phyloP scores from a whole-genome alignment of 2,329 filamentous ascomycete species.

The Aschersonia sp. region DNA sequence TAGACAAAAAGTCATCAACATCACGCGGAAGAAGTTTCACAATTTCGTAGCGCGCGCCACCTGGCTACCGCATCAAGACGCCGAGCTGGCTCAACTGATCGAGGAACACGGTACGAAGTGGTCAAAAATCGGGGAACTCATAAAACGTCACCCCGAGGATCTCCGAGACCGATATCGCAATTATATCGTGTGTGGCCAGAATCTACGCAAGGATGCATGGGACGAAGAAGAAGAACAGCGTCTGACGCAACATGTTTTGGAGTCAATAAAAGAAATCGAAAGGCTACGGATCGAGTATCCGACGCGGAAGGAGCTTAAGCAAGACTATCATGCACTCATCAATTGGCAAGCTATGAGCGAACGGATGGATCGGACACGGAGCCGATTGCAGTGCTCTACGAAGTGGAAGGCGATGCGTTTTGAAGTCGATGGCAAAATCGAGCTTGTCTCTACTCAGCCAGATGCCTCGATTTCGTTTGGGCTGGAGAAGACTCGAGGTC shows the following conservation, averaged over 20 bases:
- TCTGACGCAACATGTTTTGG: slow-evolving; percentile 36
- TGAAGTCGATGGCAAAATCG: slow-evolving; percentile 17
- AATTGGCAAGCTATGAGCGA: slow-evolving; percentile 53
- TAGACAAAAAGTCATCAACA: slow-evolving; percentile 38
- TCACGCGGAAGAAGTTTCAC: slow-evolving; percentile 49
- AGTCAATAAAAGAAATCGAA: slow-evolving; percentile 35
- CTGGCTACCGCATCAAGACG: slow-evolving; percentile 23
- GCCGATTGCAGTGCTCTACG: slow-evolving; percentile 49
- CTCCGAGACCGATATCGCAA: slow-evolving; percentile 58
- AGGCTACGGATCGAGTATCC: slow-evolving; percentile 17
- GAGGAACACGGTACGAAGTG: slow-evolving; percentile 34
- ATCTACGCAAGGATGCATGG: slow-evolving; percentile 42
- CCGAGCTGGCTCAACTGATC: slow-evolving; percentile 20
- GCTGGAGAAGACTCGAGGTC: slow-evolving; percentile 25
- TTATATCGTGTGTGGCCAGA: slow-evolving; percentile 44
- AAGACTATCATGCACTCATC: slow-evolving; percentile 37
- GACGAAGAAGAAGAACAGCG: slow-evolving; percentile 40
- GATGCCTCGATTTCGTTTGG: slow-evolving; percentile 24
- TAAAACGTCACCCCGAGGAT: slow-evolving; percentile 52
- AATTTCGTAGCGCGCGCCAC: slow-evolving; percentile 43
- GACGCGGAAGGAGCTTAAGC: slow-evolving; percentile 16
- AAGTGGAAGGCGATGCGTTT: slow-evolving; percentile 46
- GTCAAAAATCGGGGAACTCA: slow-evolving; percentile 43
- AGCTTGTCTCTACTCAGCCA: slow-evolving; percentile 16
- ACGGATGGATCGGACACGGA: slow-evolving; percentile 46